Base-by-base conservation (phyloP, 805 yeast genomes). In the Phaffomyces opuntiae region DNA sequence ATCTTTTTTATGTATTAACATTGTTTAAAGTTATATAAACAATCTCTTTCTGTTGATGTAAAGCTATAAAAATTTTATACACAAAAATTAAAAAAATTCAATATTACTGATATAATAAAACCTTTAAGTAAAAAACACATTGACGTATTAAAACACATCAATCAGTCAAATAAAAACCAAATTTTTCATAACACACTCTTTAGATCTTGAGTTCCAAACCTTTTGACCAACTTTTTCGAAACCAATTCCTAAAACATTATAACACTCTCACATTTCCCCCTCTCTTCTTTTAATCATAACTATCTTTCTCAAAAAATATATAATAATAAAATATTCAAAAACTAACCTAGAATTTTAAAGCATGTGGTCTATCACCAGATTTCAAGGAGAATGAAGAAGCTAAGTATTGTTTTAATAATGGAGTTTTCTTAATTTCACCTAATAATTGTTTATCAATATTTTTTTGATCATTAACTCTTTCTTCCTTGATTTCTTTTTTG, bases 281-380 rank as follows among this genome's bases (percentile, higher is more conserved):
- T n/a, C 16, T 36, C 11, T 14, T n/a, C 26, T 37, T 24, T 24
- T 9, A 21, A 7, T 12, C 14, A 33, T 14, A 36, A 29, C 16
- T 12, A 17, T 16, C 24, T 40, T 32, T 33, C 19, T 21, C 17
- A 17, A 40, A n/a, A 35, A 29, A 26, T 33, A 35, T 16, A 24
- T 6, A 7, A 34, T 24, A 17, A 21, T n/a, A n/a, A n/a, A n/a
- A n/a, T 26, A 12, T 17, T 9, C 13, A 14, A 9, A 29, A 21
- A 27, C 17, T 32, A 38, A 54, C 63, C 84, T 89, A 91, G 76
- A 93, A 91, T 80, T 87, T 88, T 84, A 93, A 87, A 72, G 86
- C 82, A 76, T 91, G 98, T 68, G 98, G 99, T 75, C 78, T 88
- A 81, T 91, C 99, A 75, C 98, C 98, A 76, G 79, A 81, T 86